Evolutionary conservation across 306 rosid genomes (phyloP), one percentile per base, ranked within the genome.

Genomic region (Albizia julibrissin): DNA sequence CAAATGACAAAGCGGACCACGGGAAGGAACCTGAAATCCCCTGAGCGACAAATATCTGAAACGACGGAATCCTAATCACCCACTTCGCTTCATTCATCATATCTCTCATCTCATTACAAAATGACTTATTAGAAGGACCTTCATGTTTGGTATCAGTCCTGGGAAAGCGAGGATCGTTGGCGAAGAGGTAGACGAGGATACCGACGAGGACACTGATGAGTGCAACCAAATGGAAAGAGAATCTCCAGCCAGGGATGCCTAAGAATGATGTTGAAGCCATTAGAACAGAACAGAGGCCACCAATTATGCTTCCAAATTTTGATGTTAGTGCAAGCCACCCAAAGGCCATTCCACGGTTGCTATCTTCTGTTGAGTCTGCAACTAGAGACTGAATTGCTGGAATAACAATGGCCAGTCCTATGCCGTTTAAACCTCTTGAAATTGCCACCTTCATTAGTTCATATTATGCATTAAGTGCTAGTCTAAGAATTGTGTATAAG

Each of bases 21-120:
- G 98, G 97, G 70, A 94, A 94, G 18, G 98, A 88, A 24, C 98
- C 98, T 39, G 92, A 88, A 43, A 94, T 93, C 47, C 98, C 98
- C 75, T 92, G 98, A 75, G 98, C 97, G 66, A 94, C 97, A 72
- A 94, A 87, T 67, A 91, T 92, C 86, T 89, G 97, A 85, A 94
- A 94, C 8, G 97, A 82, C n/a, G 90, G 95, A 74, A 93, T 93
- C 58, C 76, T 40, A 5, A 92, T 85, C 11, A 94, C 98, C 0
- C 89, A 75, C 33, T 88, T 92, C 10, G 94, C 85, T 89, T 94
- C 97, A 42, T 86, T 85, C 4, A 87, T 43, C n/a, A 91, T 58
- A 24, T 85, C 85, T 52, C 87, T 89, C 86, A 92, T 29, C 75
- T 91, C 90, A 29, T 76, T 73, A 65, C 78, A 69, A 65, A 90